A percentile compares a stretch with the other conserved stretches of the same genome.
Conservation (phyloP, 2,329 filamentous ascomycete genomes). For the Diaporthe sp. region DNA sequence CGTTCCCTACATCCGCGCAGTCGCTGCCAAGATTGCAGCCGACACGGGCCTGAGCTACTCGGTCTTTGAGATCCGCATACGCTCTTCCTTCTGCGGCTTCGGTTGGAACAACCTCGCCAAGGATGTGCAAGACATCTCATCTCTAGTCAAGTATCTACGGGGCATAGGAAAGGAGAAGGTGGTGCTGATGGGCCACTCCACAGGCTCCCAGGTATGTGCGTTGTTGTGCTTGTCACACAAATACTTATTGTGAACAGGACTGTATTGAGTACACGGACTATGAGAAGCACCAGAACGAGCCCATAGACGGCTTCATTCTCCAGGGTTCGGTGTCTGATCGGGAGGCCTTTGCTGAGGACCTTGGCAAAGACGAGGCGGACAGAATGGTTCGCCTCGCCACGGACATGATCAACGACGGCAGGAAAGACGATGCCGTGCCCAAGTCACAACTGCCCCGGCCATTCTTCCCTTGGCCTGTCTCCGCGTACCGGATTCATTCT, state of each 20-base stretch:
- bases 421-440: conserved; percentile 68
- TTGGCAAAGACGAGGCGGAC: conserved; percentile 59
- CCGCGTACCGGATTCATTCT: conserved; percentile 67
- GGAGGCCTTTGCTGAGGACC: conserved; percentile 68
- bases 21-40: conserved; percentile 60
- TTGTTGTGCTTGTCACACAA: neutral
- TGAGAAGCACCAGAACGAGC: conserved; percentile 58
- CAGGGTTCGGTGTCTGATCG: conserved; percentile 87
- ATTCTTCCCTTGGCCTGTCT: conserved; percentile 60
- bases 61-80: conserved; percentile 69
- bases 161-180: conserved; percentile 64
- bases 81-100: conserved; percentile 67
- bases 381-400: conserved; percentile 63
- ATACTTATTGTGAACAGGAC: conserved; percentile 56
- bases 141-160: conserved; percentile 68
- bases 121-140: conserved; percentile 68
- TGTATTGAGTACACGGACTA: conserved; percentile 68
- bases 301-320: conserved; percentile 82
- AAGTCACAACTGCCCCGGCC: conserved; percentile 57
- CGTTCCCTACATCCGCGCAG: conserved; percentile 67
- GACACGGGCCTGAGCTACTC: conserved; percentile 60
- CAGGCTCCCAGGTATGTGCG: conserved; percentile 65
- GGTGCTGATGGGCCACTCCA: conserved; percentile 71
- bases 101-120: conserved; percentile 64
- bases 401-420: conserved; percentile 68